phyloP scores from a whole-genome alignment of 441 rosid genomes.

The Populus hybrid region DNA sequence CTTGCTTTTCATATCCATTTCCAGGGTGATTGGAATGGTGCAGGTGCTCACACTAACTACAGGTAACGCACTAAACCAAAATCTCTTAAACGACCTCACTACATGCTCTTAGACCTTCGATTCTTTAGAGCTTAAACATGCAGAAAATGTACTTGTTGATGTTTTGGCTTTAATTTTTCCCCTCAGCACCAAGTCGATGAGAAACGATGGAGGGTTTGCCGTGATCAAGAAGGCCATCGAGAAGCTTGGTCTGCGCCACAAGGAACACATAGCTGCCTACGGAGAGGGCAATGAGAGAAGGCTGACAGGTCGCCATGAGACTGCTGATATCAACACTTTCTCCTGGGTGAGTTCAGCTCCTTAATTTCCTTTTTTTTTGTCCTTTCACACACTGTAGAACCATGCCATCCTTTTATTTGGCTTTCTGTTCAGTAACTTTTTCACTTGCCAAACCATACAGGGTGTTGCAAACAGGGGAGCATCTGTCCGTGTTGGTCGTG shows the following conservation, averaged over 20 bases:
- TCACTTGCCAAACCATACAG: slow-evolving; percentile 24
- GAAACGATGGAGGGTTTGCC: slow-evolving; percentile 52
- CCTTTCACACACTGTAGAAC: neutral
- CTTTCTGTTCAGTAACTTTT: neutral
- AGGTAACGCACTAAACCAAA: slow-evolving; percentile 25
- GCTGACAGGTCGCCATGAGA: slow-evolving; percentile 66
- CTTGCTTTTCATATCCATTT: neutral
- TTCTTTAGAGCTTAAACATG: neutral
- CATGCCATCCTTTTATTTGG: neutral
- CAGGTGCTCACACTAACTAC: slow-evolving; percentile 75
- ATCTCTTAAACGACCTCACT: neutral
- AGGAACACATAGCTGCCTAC: slow-evolving; percentile 58
- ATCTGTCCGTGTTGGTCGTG: slow-evolving; percentile 70
- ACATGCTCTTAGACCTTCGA: neutral
- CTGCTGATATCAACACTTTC: slow-evolving; percentile 68
- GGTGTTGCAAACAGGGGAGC: slow-evolving; percentile 83
- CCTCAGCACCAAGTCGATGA: slow-evolving; percentile 65
- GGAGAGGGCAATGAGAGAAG: slow-evolving; percentile 73
- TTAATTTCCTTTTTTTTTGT: neutral
- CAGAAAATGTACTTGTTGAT: neutral
- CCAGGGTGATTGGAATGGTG: slow-evolving; percentile 77
- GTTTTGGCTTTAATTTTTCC: neutral
- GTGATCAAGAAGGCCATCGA: slow-evolving; percentile 65
- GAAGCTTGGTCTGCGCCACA: slow-evolving; percentile 56
- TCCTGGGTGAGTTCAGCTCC: slow-evolving; percentile 40